Evolutionary conservation across 352 stramenopile genomes (phyloP), one percentile per base, ranked within the genome.

Genomic region (Phytophthora foliorum): DNA sequence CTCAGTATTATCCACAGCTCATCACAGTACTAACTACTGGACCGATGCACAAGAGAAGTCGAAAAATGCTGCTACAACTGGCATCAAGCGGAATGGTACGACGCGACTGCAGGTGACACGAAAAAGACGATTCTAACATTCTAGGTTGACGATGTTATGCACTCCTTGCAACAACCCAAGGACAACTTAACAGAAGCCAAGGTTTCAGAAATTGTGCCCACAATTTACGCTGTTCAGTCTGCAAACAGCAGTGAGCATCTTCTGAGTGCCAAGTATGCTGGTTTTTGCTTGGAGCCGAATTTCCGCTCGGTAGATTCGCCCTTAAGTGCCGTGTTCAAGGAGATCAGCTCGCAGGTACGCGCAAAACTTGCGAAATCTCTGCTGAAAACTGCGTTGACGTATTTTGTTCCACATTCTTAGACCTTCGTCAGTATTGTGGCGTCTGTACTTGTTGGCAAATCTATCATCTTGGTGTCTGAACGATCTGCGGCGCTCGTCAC

Each of bases 401-500:
- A 31, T 60, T 36, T 52, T 62, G 54, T 5, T n/a, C 38, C 9
- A 3, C 14, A n/a, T 34, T 50, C 3, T 44, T 60, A 92, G 84
- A 92, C 80, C 2, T 69, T 90, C 24, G 57, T 86, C 14, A 71
- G 69, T 44, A 45, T 89, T 11, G 36, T 92, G 11, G 77, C 72
- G 0, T 69, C 78, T 14, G 41, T 92, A 25, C 64, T 92, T 25
- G 67, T 78, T 46, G 84, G 74, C 14, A 81, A 82, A 46, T 87
- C 84, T 7, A 63, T 89, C n/a, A 65, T 92, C 2, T 25, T 92
- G 22, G 81, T 92, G 24, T 88, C 80, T 2, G 72, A 88, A 49
- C 78, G 77, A 0, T 57, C 72, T 21, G 63, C 74, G n/a, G 65
- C 68, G 42, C 66, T 90, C 10, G n/a, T 75, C 22, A 64, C 77